Base-by-base conservation (phyloP, 176 grass and related monocot genomes). In the Oryza glaberrima region DNA sequence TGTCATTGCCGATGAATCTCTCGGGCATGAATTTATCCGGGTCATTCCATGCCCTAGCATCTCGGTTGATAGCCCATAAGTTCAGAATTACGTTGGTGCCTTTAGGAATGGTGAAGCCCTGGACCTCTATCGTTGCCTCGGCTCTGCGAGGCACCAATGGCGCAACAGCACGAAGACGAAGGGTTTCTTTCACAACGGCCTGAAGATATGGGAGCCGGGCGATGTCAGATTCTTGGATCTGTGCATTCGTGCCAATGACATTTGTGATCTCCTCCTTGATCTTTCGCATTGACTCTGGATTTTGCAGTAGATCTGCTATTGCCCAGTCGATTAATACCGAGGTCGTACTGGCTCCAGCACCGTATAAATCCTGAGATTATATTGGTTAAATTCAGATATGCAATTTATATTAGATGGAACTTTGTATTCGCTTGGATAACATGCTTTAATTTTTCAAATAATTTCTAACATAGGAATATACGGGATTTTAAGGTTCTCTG, bases 21-120 rank as follows among this genome's bases (percentile, higher is more conserved):
- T 91, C 89, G 0, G 85, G 89, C 0, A 45, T 52, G 63, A 87
- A 91, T 20, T 64, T 75, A 11, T 70, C 69, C n/a, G 89, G 70
- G n/a, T 84, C 38, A 22, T 14, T 26, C 89, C 89, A 91, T 2
- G 54, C 68, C 0, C 7, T 35, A 36, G 64, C 61, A 3, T 91
- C 63, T 40, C 81, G 68, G 26, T 71, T 47, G 20, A 87, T 76
- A 1, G 89, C 89, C 89, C 81, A 91, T 17, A 84, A 4, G 63
- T 91, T 91, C 40, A 91, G 12, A 28, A 91, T n/a, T 11, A 91
- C 69, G 14, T 47, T 80, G 11, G 81, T 17, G 3, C 36, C 80
- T 69, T 69, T 13, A 3, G 80, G 89, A 3, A 91, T 84, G 7
- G 47, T 70, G 70, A 76, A 87, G 19, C 84, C 81, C 0, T 25